Evolutionary conservation across 805 yeast genomes (phyloP), one percentile per base, ranked within the genome.

Genomic region (Kuraishia cidri): DNA sequence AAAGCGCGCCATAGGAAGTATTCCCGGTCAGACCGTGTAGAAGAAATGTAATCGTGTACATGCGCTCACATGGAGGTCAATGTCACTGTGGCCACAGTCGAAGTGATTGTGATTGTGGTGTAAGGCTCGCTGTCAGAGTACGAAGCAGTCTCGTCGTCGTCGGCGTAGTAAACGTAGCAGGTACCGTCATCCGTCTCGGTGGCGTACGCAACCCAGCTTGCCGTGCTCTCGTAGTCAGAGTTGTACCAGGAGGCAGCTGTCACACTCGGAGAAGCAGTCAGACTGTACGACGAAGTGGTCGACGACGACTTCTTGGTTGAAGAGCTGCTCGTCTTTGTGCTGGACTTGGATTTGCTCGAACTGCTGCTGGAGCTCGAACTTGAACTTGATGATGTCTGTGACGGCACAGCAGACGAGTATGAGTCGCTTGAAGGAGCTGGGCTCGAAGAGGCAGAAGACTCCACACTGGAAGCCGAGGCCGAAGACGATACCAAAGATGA

Each of bases 201-300:
- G 18, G 48, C 43, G 39, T 54, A 58, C 6, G 63, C 10, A 34
- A 30, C 17, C 34, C 17, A 29, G 23, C 33, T 24, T 13, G 29
- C 16, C 7, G 41, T 21, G 15, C 6, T 14, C 7, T 38, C 19
- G 19, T 38, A 26, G 8, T 40, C 30, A 4, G 39, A 12, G 8
- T 34, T 30, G 23, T 10, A 7, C 23, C 9, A 7, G 10, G 38
- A 4, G 40, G 12, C 2, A 24, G 63, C 52, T 3, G 69, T 56
- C 5, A 54, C 41, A 37, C 50, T 58, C 37, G 16, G 66, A 54
- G n/a, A 61, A 42, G 5, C 66, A 54, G 14, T 63, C 49, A 9
- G 70, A 39, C 37, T 42, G 34, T 48, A 56, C 54, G 47, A 57
- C 59, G 46, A 54, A 54, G 47, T 56, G 48, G 32, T 62, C 60